Conservation (phyloP, 1,139 yeast species). For the Yamadazyma songkhlaensis region DNA sequence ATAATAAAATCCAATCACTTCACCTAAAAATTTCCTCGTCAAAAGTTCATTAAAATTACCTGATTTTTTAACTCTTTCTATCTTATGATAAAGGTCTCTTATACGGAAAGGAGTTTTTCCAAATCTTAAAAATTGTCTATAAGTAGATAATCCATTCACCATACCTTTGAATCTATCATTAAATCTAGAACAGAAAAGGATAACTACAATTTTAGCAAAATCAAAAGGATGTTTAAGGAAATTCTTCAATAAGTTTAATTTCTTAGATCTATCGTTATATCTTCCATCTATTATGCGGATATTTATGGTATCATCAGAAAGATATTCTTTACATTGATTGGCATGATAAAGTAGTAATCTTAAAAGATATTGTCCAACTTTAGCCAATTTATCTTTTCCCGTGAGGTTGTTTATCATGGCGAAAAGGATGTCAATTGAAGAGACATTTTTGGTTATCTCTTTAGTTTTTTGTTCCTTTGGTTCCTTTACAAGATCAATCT, state of each 20-base stretch:
- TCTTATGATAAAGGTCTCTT: constrained; percentile 23
- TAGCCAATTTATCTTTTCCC: constrained; percentile 72
- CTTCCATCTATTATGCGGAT: constrained; percentile 27
- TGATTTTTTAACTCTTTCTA: constrained; percentile 13
- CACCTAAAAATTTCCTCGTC: constrained; percentile 44
- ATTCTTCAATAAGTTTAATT: constrained; percentile 33
- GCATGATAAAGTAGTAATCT: constrained; percentile 54
- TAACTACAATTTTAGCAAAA: constrained; percentile 34
- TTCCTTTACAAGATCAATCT: background rate
- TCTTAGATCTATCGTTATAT: constrained; percentile 33
- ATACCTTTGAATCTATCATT: constrained; percentile 30
- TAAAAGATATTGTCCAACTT: constrained; percentile 57
- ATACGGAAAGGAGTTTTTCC: constrained; percentile 69
- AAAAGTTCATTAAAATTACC: constrained; percentile 24
- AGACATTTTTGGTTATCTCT: constrained; percentile 9
- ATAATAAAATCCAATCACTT: constrained; percentile 55
- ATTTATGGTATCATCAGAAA: constrained; percentile 34
- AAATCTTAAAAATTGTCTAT: constrained; percentile 67
- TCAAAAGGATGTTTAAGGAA: constrained; percentile 42
- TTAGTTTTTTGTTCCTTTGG: background rate
- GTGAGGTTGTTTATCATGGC: constrained; percentile 50
- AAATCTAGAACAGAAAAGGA: constrained; percentile 38
- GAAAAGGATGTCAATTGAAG: constrained; percentile 45
- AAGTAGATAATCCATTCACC: constrained; percentile 52
- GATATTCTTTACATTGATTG: constrained; percentile 32